These are phyloP conservation scores for Pythium sp. DNA, from an alignment of 352 stramenopile species.

Conservation along the genomic window DNA sequence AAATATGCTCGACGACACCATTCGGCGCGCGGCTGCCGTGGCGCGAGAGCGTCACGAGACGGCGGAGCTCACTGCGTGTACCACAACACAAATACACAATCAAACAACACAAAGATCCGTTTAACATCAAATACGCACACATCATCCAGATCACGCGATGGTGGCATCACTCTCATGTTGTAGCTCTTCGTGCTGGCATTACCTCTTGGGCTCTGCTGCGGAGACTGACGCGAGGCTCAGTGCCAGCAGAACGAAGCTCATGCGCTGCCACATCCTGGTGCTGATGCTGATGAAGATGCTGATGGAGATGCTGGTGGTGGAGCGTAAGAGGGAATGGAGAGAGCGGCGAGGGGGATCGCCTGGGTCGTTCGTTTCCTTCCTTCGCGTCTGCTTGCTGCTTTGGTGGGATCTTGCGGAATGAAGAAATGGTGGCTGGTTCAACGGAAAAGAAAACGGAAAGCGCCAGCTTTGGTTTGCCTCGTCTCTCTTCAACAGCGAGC, in stretches of 20 bases:
- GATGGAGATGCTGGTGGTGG: background rate
- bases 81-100: background rate
- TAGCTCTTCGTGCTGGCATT: background rate
- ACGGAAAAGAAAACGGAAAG: slow-evolving; percentile 8
- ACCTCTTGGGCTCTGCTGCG: slow-evolving; percentile 1
- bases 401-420: slow-evolving; percentile 9
- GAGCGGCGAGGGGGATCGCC: background rate
- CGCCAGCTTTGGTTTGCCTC: background rate
- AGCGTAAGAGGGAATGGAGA: background rate
- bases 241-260: slow-evolving; percentile 8
- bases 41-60: slow-evolving; percentile 73
- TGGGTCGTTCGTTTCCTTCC: background rate
- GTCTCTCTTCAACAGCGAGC: background rate
- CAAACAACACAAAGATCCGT: background rate
- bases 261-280: slow-evolving; percentile 8
- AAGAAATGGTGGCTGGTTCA: background rate
- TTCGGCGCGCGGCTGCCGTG: slow-evolving; percentile 82
- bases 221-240: background rate
- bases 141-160: background rate
- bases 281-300: background rate
- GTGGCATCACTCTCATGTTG: background rate
- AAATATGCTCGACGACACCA: slow-evolving; percentile 49
- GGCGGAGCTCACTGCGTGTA: slow-evolving; percentile 58
- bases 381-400: background rate
- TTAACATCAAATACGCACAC: no score